These are phyloP conservation scores for Ambrosia trifida DNA, from an alignment of 129 eudicot species.

Conservation along the genomic window DNA sequence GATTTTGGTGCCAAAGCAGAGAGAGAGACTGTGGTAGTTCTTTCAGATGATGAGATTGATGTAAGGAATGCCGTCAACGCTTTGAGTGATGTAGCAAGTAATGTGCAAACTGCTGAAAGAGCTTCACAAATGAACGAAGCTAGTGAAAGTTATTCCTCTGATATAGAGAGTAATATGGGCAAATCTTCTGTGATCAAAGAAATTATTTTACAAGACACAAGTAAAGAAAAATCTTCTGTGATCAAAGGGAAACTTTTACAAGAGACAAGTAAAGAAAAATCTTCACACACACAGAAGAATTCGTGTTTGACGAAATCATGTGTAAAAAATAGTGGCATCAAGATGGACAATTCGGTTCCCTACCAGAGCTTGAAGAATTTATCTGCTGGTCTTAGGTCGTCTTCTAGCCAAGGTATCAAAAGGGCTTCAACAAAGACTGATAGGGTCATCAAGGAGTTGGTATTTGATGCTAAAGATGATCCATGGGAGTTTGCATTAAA, in stretches of 20 bases:
- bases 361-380: constrained; percentile 33
- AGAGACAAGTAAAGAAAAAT: constrained; percentile 32
- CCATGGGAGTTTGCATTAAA: constrained; percentile 76
- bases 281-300: constrained; percentile 27
- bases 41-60: constrained; percentile 85
- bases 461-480: constrained; percentile 66
- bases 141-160: constrained; percentile 13
- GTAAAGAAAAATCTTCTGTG: constrained; percentile 31
- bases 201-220: constrained; percentile 34
- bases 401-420: constrained; percentile 27
- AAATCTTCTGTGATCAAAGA: constrained; percentile 30
- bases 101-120: constrained; percentile 24
- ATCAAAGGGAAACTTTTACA: constrained; percentile 36
- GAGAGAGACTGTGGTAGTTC: constrained; percentile 47
- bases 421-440: constrained; percentile 41
- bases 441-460: constrained; percentile 48
- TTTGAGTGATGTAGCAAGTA: constrained; percentile 24
- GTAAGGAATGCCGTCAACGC: constrained; percentile 21
- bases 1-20: constrained; percentile 29
- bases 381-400: constrained; percentile 23
- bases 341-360: no score
- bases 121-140: constrained; percentile 23
- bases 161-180: constrained; percentile 31
- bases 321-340: constrained; percentile 30
- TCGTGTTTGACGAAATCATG: constrained; percentile 30